phyloP scores from a whole-genome alignment of 2,329 filamentous ascomycete species.

The Colletotrichum lentis region DNA sequence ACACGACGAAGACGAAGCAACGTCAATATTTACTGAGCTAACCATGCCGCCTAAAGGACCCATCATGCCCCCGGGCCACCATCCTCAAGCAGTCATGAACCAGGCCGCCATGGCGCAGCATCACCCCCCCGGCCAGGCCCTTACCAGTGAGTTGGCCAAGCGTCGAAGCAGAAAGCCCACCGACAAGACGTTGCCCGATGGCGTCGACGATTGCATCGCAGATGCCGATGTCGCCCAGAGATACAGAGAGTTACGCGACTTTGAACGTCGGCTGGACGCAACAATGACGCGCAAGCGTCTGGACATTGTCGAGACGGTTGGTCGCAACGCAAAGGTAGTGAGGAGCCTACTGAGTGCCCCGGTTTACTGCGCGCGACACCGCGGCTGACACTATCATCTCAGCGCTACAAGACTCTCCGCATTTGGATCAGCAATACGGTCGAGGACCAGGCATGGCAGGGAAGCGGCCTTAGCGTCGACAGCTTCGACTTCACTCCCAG shows the following conservation, averaged over 20 bases:
- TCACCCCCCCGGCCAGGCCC: conserved; percentile 58
- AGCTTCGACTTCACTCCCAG: conserved; percentile 83
- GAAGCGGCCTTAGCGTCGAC: conserved; percentile 71
- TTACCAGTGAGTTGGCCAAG: conserved; percentile 61
- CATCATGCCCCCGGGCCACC: conserved; percentile 64
- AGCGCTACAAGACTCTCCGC: conserved; percentile 84
- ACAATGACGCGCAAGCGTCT: conserved; percentile 93
- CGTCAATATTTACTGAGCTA: conserved; percentile 9
- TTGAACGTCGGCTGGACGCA: conserved; percentile 88
- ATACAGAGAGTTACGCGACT: conserved; percentile 84
- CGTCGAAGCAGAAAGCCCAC: conserved; percentile 88
- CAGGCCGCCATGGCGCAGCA: conserved; percentile 62
- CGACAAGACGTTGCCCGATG: conserved; percentile 93
- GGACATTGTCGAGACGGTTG: conserved; percentile 85
- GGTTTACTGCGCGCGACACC: background rate
- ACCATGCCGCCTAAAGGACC: conserved; percentile 52
- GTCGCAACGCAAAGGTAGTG: conserved; percentile 73
- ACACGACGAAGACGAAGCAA: background rate
- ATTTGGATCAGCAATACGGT: conserved; percentile 96
- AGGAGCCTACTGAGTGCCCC: too few species aligned
- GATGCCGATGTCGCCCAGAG: conserved; percentile 75
- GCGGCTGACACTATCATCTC: conserved; percentile 3
- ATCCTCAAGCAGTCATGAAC: conserved; percentile 60
- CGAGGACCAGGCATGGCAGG: conserved; percentile 94
- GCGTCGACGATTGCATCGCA: conserved; percentile 81